Evolutionary conservation across 495 filamentous ascomycete genomes (phyloP).

Genomic region (Venustampulla echinocandica): DNA sequence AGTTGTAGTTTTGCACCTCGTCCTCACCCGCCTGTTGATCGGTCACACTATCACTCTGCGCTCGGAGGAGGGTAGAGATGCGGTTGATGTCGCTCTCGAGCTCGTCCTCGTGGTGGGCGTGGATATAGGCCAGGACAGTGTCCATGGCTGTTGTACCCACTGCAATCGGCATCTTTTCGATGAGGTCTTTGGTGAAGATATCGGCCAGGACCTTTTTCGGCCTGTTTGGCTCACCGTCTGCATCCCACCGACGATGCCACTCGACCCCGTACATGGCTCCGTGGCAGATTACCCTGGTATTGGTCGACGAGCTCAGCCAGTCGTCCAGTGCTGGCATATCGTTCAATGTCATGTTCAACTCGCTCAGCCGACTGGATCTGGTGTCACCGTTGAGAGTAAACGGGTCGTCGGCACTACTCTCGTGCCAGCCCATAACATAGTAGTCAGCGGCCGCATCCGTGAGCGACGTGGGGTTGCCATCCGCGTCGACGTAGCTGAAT

Average conservation of each 20-base stretch:
- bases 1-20: conserved; percentile 1
- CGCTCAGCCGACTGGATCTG: neutral
- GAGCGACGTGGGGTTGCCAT: conserved; percentile 17
- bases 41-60: conserved; percentile 6
- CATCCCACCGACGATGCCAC: conserved; percentile 32
- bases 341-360: conserved; percentile 1
- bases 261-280: conserved; percentile 40
- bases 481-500: conserved; percentile 27
- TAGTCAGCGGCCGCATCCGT: conserved; percentile 32
- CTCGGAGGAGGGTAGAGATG: conserved; percentile 5
- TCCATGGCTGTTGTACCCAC: conserved; percentile 41
- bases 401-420: conserved; percentile 21
- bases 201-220: conserved; percentile 25
- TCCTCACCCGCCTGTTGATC: conserved; percentile 6
- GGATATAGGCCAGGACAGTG: conserved; percentile 31
- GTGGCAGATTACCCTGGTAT: conserved; percentile 27
- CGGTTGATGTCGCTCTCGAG: neutral
- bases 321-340: conserved; percentile 1
- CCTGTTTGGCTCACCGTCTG: conserved; percentile 17
- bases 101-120: conserved; percentile 9
- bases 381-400: conserved; percentile 4
- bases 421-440: conserved; percentile 46
- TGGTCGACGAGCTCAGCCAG: conserved; percentile 1
- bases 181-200: conserved; percentile 8
- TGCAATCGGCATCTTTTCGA: conserved; percentile 25